phyloP scores from a whole-genome alignment of 2,329 filamentous ascomycete genomes.

The Ramichloridium luteum region DNA sequence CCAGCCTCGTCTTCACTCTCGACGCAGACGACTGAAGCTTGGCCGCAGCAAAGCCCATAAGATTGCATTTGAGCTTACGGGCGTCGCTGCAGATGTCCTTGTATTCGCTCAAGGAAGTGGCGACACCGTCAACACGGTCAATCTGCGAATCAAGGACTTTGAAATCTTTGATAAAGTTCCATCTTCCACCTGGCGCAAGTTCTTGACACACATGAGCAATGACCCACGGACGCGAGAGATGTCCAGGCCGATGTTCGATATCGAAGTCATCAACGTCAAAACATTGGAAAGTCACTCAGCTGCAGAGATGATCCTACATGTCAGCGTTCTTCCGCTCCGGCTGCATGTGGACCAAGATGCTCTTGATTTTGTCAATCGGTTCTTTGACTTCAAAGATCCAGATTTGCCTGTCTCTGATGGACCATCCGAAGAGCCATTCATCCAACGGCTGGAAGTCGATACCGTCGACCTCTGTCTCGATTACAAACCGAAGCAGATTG shows the following conservation, averaged over 20 bases:
- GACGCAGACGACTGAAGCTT: constrained; percentile 48
- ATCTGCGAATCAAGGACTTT: constrained; percentile 68
- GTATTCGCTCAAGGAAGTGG: constrained; percentile 63
- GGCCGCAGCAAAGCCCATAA: constrained; percentile 84
- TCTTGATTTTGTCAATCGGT: constrained; percentile 89
- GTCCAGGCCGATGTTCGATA: constrained; percentile 76
- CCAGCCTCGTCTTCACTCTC: constrained; percentile 15
- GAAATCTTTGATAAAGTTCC: constrained; percentile 91
- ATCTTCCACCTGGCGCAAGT: constrained; percentile 96
- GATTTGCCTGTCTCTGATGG: constrained; percentile 38
- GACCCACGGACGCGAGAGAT: constrained; percentile 68
- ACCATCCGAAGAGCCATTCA: constrained; percentile 49
- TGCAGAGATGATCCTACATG: constrained; percentile 64
- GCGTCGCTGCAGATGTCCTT: constrained; percentile 70
- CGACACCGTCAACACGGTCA: constrained; percentile 78
- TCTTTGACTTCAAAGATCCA: constrained; percentile 96
- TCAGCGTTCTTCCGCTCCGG: constrained; percentile 67
- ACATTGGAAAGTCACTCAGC: constrained; percentile 74
- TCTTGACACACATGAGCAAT: constrained; percentile 84
- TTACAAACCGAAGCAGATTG: constrained; percentile 97
- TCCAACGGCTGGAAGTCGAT: constrained; percentile 81
- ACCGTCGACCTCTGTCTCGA: constrained; percentile 76
- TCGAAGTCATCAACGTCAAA: constrained; percentile 79
- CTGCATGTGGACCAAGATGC: constrained; percentile 96
- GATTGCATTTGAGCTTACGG: constrained; percentile 84